A percentile compares a stretch with the other conserved stretches of the same genome.
Evolutionary conservation across 257 asterid genomes (phyloP).

Genomic region (Schizonepeta tenuifolia): DNA sequence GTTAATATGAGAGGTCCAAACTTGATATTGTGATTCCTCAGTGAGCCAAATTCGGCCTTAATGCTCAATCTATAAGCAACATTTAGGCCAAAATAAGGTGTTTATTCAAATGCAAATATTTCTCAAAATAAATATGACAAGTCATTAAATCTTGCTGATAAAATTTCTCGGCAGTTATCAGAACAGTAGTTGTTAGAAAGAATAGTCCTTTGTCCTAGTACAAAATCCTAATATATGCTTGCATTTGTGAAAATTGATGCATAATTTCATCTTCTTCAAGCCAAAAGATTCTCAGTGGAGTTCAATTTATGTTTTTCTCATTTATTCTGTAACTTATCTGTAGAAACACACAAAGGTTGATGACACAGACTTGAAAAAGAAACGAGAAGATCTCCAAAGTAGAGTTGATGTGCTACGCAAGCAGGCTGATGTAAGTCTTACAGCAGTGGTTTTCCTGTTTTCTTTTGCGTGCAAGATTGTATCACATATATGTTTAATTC

Average conservation of each 20-base stretch:
- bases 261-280: conserved; percentile 30
- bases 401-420: conserved; percentile 89
- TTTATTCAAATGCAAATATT: background rate
- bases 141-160: background rate
- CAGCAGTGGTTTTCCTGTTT: conserved; percentile 15
- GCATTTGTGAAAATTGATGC: conserved; percentile 4
- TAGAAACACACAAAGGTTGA: conserved; percentile 75
- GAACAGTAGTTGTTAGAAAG: background rate
- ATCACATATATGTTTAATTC: conserved; percentile 30
- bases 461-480: conserved; percentile 30
- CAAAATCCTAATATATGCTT: conserved; percentile 11
- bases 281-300: conserved; percentile 21
- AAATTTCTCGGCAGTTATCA: background rate
- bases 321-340: conserved; percentile 34
- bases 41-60: background rate
- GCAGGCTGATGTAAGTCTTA: conserved; percentile 74
- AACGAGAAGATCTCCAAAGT: conserved; percentile 84
- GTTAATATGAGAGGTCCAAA: conserved; percentile 3
- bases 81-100: background rate
- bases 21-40: background rate
- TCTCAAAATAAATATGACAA: background rate
- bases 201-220: conserved; percentile 6
- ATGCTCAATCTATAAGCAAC: conserved; percentile 7
- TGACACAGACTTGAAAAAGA: conserved; percentile 64
- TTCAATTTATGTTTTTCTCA: conserved; percentile 19